A percentile compares a stretch with the other conserved stretches of the same genome.
phyloP scores from a whole-genome alignment of 2,329 filamentous ascomycete genomes.

The Raffaelea arxii region DNA sequence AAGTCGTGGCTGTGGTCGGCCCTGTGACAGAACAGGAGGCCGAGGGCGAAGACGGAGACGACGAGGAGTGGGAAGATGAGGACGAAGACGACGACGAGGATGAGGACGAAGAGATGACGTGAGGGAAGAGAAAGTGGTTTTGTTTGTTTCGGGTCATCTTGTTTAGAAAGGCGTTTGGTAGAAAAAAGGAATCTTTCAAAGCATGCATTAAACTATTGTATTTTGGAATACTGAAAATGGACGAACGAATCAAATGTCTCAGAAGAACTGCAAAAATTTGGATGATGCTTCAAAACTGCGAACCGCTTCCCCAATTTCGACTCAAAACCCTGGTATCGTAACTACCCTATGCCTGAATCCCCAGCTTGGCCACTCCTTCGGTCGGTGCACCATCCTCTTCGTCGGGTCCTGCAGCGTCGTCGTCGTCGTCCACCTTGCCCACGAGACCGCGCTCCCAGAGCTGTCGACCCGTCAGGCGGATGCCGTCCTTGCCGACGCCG shows the following conservation, averaged over 20 bases:
- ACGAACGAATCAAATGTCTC: too few species aligned
- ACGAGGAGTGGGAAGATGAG: conserved; percentile 36
- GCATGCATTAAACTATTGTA: too few species aligned
- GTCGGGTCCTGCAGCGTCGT: conserved; percentile 54
- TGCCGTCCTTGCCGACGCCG: conserved; percentile 64
- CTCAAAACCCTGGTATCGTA: too few species aligned
- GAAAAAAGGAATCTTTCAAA: too few species aligned
- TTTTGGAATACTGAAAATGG: too few species aligned
- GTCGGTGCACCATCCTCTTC: conserved; percentile 54
- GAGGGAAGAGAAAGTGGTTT: too few species aligned
- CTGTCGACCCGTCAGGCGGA: conserved; percentile 62
- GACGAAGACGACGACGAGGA: conserved; percentile 49
- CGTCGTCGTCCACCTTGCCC: conserved; percentile 56
- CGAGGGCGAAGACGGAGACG: conserved; percentile 42
- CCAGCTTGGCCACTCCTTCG: conserved; percentile 60
- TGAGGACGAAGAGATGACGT: conserved; percentile 20
- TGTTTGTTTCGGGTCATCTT: neutral
- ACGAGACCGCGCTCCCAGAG: conserved; percentile 69
- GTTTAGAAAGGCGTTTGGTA: too few species aligned
- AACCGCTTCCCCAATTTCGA: too few species aligned
- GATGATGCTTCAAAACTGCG: too few species aligned
- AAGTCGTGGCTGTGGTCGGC: conserved; percentile 55
- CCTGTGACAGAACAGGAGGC: conserved; percentile 39
- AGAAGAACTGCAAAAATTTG: too few species aligned
- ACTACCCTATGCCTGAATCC: conserved; percentile 52